Evolutionary conservation across 805 yeast species (phyloP).

Genomic region (Jamesozyma piceae): DNA sequence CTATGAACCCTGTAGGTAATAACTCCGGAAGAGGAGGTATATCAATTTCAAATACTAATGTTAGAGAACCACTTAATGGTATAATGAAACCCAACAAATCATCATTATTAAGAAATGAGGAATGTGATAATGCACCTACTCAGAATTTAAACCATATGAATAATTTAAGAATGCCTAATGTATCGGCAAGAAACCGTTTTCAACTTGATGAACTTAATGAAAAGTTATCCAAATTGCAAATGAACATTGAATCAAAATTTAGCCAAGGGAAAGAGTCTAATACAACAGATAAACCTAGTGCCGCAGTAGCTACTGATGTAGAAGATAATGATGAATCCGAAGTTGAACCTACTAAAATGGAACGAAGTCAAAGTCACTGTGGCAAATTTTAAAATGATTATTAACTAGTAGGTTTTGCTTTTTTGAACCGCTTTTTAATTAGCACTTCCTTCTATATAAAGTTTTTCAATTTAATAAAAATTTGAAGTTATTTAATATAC

Average conservation of each 20-base stretch:
- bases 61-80: not conserved
- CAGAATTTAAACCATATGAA: not conserved
- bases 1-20: not conserved
- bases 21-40: not conserved
- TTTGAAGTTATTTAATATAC: too few species aligned
- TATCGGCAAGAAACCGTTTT: constrained; percentile 1
- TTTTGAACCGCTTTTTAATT: too few species aligned
- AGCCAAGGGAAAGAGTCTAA: not conserved
- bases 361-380: constrained; percentile 16
- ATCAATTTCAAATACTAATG: not conserved
- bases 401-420: too few species aligned
- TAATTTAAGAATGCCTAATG: not conserved
- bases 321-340: not conserved
- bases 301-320: too few species aligned
- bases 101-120: not conserved
- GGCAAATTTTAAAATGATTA: too few species aligned
- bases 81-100: not conserved
- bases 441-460: too few species aligned
- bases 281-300: not conserved
- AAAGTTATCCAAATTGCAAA: constrained; percentile 21
- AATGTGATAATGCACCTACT: not conserved
- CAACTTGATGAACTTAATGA: constrained; percentile 28
- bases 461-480: too few species aligned
- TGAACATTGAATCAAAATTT: not conserved
- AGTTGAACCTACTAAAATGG: constrained; percentile 3